Base-by-base conservation (phyloP, 371 early-diverging fungal species). In the Haplosporangium sp. region DNA sequence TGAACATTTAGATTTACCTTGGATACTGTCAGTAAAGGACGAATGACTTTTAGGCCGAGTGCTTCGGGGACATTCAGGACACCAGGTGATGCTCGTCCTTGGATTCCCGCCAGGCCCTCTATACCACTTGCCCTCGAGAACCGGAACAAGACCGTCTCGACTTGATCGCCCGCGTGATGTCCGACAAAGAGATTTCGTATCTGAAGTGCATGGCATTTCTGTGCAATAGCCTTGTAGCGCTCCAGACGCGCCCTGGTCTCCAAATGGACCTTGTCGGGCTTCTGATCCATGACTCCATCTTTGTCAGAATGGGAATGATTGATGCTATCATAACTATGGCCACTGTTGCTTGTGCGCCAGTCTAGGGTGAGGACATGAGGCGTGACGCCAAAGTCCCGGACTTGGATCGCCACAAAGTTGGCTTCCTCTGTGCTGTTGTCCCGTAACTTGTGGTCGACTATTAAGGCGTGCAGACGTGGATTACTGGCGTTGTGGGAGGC, bases 61-160 rank as follows among this genome's bases (percentile, higher is more conserved):
- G 69, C 67, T 21, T 64, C 67, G 5, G 51, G 23, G 4, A 62
- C 60, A 40, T 64, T 57, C 18, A 70, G 8, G 14, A 69, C 63
- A 0, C 82, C 80, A 14, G 84, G 61, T 1, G 70, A 58, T 5
- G 83, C 47, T 6, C 73, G 54, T 16, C 63, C 40, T 38, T 73
- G 68, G 65, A 87, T 87, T 0, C 84, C 85, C 2, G 87, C 68
- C n/a, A 87, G 67, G 6, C 87, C 87, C 59, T 81, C 80, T 6
- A 87, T 58, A 13, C 87, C 87, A 59, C 87, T 87, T 6, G 83
- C 79, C 14, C 85, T 59, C 11, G 83, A 45, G 48, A 87, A 67
- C 42, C 87, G 81, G 20, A 87, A 76, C 41, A 87, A 41, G 47
- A 82, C 83, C n/a, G 87, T 87, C 65, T 87, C 87, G n/a, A 80